A percentile compares a stretch with the other conserved stretches of the same genome.
phyloP scores from a whole-genome alignment of 441 rosid species.

The Brassica hybrid region DNA sequence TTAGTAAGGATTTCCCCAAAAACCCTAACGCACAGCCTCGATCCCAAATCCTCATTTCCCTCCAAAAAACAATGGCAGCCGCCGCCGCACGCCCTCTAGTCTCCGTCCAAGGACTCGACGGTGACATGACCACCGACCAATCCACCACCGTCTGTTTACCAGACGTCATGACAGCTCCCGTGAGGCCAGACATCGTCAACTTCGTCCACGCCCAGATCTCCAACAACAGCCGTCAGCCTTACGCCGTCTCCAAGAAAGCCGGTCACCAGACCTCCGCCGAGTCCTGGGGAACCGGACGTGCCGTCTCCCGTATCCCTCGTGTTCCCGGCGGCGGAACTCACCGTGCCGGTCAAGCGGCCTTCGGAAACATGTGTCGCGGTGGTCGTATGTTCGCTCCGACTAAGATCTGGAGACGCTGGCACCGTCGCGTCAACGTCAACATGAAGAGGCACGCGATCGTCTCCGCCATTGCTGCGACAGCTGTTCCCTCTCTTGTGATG shows the following conservation, averaged over 20 bases:
- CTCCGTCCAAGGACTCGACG: conserved; percentile 64
- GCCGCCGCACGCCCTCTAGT: conserved; percentile 77
- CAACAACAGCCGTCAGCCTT: conserved; percentile 83
- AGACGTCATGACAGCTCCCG: conserved; percentile 70
- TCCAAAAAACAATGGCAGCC: conserved; percentile 31
- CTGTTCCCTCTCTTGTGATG: conserved; percentile 72
- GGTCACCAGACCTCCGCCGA: conserved; percentile 97
- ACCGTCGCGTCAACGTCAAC: conserved; percentile 75
- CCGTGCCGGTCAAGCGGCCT: conserved; percentile 97
- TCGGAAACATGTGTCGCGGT: conserved; percentile 96
- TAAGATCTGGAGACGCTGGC: conserved; percentile 95
- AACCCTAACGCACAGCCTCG: conserved; percentile 12
- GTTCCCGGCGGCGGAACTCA: conserved; percentile 94
- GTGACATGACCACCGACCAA: conserved; percentile 76
- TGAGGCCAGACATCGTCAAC: conserved; percentile 75
- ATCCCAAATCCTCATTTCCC: background rate
- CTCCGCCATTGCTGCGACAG: conserved; percentile 78
- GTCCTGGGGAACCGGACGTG: conserved; percentile 90
- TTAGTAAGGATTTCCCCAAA: too few relatives aligned
- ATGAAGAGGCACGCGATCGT: conserved; percentile 86
- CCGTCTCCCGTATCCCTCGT: conserved; percentile 91
- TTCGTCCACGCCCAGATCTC: conserved; percentile 74
- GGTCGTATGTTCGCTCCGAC: conserved; percentile 98
- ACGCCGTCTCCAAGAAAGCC: conserved; percentile 77
- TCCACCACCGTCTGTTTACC: conserved; percentile 57